Percentiles rank a stretch among this genome's conserved stretches.
These are phyloP conservation scores for Lasiodiplodia theobromae DNA, from an alignment of 2,329 filamentous ascomycete species.

Conservation along the genomic window DNA sequence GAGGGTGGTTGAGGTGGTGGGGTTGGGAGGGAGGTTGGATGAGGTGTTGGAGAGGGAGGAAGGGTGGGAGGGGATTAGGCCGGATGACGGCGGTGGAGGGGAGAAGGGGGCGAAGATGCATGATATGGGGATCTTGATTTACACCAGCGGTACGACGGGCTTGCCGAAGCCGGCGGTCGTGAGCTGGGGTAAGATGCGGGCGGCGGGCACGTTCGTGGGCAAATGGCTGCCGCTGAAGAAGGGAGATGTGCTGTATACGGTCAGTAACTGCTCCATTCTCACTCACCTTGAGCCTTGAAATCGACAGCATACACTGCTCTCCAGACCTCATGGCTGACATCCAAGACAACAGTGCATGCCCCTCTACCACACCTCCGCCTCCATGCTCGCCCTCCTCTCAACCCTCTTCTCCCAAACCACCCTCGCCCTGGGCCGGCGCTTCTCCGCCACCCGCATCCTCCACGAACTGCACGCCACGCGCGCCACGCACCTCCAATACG, in stretches of 20 bases:
- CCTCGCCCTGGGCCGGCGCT: slow-evolving; percentile 69
- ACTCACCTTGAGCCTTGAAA: no score
- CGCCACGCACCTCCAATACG: slow-evolving; percentile 77
- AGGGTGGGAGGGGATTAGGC: slow-evolving; percentile 39
- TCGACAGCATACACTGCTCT: neutral
- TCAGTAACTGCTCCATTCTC: neutral
- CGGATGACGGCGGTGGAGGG: slow-evolving; percentile 56
- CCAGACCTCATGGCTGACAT: neutral
- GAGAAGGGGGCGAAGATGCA: slow-evolving; percentile 1
- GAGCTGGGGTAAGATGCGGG: slow-evolving; percentile 48
- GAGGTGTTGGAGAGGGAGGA: slow-evolving; percentile 36
- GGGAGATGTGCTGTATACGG: slow-evolving; percentile 71
- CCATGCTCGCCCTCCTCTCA: slow-evolving; percentile 63
- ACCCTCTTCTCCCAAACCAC: slow-evolving; percentile 55
- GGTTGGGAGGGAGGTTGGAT: slow-evolving; percentile 30
- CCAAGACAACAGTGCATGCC: slow-evolving; percentile 66
- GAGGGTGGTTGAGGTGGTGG: slow-evolving; percentile 47
- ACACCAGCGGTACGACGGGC: slow-evolving; percentile 79
- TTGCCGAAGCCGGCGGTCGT: slow-evolving; percentile 71
- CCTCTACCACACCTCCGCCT: slow-evolving; percentile 77
- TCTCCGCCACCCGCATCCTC: slow-evolving; percentile 76
- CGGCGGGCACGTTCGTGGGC: slow-evolving; percentile 47
- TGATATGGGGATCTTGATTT: slow-evolving; percentile 60
- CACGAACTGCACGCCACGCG: slow-evolving; percentile 70
- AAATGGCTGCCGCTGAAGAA: slow-evolving; percentile 43